Evolutionary conservation across 352 stramenopile genomes (phyloP).

Genomic region (Phytophthora macrochlamydospora): DNA sequence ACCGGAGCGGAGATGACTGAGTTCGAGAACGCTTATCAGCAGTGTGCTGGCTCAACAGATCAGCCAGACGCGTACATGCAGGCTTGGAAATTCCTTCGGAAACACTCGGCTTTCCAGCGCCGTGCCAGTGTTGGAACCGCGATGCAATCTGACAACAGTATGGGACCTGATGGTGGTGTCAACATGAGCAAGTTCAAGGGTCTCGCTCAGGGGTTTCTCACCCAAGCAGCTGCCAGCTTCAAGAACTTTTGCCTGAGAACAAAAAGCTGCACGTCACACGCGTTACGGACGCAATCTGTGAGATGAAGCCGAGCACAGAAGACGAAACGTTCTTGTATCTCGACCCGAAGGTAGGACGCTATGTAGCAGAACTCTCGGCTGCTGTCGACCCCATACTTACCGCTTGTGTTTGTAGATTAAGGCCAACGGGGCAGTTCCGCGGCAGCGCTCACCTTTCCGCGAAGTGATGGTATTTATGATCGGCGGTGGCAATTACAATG

Average conservation of each 20-base stretch:
- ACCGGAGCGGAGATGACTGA: constrained; percentile 74
- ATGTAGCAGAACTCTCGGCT: neutral
- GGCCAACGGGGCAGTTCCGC: constrained; percentile 64
- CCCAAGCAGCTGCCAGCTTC: constrained; percentile 80
- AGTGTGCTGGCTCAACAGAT: constrained; percentile 43
- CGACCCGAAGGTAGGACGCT: constrained; percentile 71
- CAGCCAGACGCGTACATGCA: constrained; percentile 48
- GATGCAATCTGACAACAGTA: constrained; percentile 39
- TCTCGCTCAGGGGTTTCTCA: constrained; percentile 78
- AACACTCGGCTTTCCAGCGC: constrained; percentile 84
- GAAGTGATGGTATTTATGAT: constrained; percentile 91
- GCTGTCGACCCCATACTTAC: neutral
- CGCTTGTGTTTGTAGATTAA: constrained; percentile 57
- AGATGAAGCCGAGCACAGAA: constrained; percentile 80
- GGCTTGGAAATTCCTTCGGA: constrained; percentile 84
- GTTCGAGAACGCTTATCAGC: constrained; percentile 75
- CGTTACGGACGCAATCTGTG: constrained; percentile 83
- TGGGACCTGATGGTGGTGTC: constrained; percentile 39
- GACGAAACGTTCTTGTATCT: constrained; percentile 86
- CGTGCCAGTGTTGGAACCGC: constrained; percentile 67
- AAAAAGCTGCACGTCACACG: constrained; percentile 88
- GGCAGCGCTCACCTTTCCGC: constrained; percentile 79
- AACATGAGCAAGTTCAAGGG: constrained; percentile 89
- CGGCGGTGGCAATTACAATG: constrained; percentile 87
- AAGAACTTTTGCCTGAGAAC: constrained; percentile 90